These are phyloP conservation scores for Polytrichum formosum DNA, from an alignment of 225 moss, liverwort and hornwort genomes.

Conservation along the genomic window DNA sequence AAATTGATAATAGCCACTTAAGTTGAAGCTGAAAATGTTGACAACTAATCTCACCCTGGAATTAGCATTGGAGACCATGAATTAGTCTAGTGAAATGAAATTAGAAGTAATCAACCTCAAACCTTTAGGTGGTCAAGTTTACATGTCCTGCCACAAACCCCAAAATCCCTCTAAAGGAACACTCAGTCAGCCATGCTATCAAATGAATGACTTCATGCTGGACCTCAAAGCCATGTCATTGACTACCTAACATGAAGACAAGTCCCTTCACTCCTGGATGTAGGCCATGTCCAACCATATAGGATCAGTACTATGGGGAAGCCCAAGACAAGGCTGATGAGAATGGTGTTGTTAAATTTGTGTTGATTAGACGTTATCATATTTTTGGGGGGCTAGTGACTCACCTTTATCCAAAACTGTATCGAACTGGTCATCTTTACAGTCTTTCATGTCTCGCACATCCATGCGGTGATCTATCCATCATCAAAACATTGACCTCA, in stretches of 20 bases:
- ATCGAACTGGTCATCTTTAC: slow-evolving; percentile 50
- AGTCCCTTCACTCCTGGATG: not conserved
- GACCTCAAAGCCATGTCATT: not conserved
- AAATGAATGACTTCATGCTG: not conserved
- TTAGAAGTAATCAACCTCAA: too few species aligned
- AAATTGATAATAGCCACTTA: not conserved
- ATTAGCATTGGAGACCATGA: too few species aligned
- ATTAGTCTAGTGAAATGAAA: too few species aligned
- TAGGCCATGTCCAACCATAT: not conserved
- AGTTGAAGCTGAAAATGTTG: not conserved
- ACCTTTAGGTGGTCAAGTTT: too few species aligned
- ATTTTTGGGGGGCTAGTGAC: too few species aligned
- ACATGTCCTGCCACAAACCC: too few species aligned
- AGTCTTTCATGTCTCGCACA: slow-evolving; percentile 69
- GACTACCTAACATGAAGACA: not conserved
- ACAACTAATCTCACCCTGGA: too few species aligned
- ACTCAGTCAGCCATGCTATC: too few species aligned
- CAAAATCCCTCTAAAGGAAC: too few species aligned
- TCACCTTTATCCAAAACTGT: slow-evolving; percentile 71
- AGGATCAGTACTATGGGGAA: not conserved
- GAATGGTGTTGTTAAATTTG: too few species aligned
- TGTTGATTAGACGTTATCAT: too few species aligned
- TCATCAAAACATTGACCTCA: not conserved
- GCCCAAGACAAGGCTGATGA: too few species aligned
- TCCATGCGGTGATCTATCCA: slow-evolving; percentile 46